phyloP scores from a whole-genome alignment of 495 filamentous ascomycete species.

The Lophiotrema nucula region DNA sequence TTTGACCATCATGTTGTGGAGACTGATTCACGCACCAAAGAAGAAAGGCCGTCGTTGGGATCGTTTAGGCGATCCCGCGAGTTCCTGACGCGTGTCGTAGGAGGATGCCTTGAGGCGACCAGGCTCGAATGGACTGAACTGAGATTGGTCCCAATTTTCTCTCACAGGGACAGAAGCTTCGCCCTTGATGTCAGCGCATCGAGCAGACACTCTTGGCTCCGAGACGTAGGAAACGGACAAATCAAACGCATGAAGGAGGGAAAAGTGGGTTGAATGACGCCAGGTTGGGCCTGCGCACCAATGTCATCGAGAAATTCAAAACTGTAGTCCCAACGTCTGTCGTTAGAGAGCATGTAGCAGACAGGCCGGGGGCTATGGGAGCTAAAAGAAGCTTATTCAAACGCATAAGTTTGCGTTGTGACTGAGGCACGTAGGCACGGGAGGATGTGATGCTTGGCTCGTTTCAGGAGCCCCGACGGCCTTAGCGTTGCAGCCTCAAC shows the following conservation, averaged over 20 bases:
- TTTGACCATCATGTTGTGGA: too few relatives aligned
- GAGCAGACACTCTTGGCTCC: slow-evolving; percentile 1
- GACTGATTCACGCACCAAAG: too few relatives aligned
- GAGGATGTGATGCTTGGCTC: slow-evolving; percentile 22
- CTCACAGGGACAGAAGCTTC: slow-evolving; percentile 18
- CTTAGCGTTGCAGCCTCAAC: slow-evolving; percentile 20
- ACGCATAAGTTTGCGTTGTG: slow-evolving; percentile 32
- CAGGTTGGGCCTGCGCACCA: not conserved
- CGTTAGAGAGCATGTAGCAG: slow-evolving; percentile 33
- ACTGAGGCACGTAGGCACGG: slow-evolving; percentile 19
- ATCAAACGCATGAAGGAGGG: slow-evolving; percentile 30
- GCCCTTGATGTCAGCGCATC: slow-evolving; percentile 11
- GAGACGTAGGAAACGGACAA: slow-evolving; percentile 21
- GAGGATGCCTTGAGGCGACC: slow-evolving; percentile 23
- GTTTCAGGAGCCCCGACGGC: slow-evolving; percentile 28
- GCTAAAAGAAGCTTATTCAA: slow-evolving; percentile 34
- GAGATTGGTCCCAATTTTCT: slow-evolving; percentile 11
- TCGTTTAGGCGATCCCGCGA: slow-evolving; percentile 12
- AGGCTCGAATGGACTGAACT: slow-evolving; percentile 7
- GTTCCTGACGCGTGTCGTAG: slow-evolving; percentile 21
- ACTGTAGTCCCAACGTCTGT: slow-evolving; percentile 27
- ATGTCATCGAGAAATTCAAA: slow-evolving; percentile 21
- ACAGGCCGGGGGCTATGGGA: slow-evolving; percentile 21
- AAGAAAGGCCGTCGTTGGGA: too few relatives aligned
- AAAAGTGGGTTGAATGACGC: slow-evolving; percentile 12